Evolutionary conservation across 768 basidiomycete species (phyloP).

Genomic region (Auricularia auricula-judae): DNA sequence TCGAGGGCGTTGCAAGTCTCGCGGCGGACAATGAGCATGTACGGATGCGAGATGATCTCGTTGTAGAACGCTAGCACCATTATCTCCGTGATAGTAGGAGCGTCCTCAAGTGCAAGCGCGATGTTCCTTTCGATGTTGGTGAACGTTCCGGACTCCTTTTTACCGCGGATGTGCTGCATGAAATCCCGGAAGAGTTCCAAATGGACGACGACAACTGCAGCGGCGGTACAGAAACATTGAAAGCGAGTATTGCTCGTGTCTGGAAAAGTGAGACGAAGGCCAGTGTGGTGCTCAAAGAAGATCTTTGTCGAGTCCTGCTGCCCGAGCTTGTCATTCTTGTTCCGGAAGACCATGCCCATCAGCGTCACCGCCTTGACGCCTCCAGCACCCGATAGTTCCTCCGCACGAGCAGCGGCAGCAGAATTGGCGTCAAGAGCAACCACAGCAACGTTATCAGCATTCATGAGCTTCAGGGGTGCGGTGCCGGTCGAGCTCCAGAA

Average conservation of each 20-base stretch:
- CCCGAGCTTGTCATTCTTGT: not conserved
- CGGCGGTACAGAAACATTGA: slow-evolving; percentile 21
- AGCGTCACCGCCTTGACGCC: not conserved
- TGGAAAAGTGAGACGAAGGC: slow-evolving; percentile 17
- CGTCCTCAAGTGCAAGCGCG: slow-evolving; percentile 1
- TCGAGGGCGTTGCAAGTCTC: slow-evolving; percentile 15
- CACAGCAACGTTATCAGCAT: not conserved
- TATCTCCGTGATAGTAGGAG: slow-evolving; percentile 15
- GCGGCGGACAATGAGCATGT: slow-evolving; percentile 16
- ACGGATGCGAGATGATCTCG: slow-evolving; percentile 16
- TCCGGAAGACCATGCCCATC: not conserved
- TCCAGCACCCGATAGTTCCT: not conserved
- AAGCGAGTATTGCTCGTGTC: slow-evolving; percentile 27
- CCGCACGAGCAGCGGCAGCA: not conserved
- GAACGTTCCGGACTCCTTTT: slow-evolving; percentile 13
- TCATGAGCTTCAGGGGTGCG: not conserved
- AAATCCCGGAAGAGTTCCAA: slow-evolving; percentile 16
- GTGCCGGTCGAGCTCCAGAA: not conserved
- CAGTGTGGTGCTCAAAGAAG: slow-evolving; percentile 15
- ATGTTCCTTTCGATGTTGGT: slow-evolving; percentile 27
- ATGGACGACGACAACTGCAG: slow-evolving; percentile 16
- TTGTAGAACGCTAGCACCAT: slow-evolving; percentile 10
- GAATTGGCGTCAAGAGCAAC: not conserved
- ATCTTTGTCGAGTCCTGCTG: slow-evolving; percentile 19
- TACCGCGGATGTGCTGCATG: slow-evolving; percentile 18